phyloP scores from a whole-genome alignment of 176 grass and related monocot species.

The Hyparrhenia diplandra region DNA sequence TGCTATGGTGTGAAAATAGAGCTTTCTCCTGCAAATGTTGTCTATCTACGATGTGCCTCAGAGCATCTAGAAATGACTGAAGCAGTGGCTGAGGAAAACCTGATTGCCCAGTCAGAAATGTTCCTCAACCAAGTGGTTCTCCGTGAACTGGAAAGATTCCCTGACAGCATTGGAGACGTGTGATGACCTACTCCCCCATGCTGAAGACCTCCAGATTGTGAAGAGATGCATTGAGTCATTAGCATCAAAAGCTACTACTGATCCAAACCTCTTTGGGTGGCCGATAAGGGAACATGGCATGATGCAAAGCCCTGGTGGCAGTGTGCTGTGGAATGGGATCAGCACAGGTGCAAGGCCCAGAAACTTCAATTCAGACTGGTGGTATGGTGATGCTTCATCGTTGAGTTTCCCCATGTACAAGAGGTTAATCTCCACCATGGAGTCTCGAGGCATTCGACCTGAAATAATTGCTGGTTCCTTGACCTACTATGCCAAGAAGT shows the following conservation, averaged over 20 bases:
- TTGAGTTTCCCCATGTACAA: constrained; percentile 78
- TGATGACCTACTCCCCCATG: constrained; percentile 63
- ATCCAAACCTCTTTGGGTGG: constrained; percentile 85
- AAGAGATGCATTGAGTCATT: constrained; percentile 89
- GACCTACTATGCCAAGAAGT: constrained; percentile 67
- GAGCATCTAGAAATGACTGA: constrained; percentile 85
- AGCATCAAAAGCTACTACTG: constrained; percentile 67
- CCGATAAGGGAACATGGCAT: constrained; percentile 64
- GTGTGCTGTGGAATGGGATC: constrained; percentile 89
- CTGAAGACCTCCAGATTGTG: constrained; percentile 76
- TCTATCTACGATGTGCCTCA: constrained; percentile 63
- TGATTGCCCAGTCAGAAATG: constrained; percentile 72
- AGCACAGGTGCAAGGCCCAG: constrained; percentile 76
- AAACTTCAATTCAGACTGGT: constrained; percentile 90
- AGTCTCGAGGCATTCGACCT: constrained; percentile 54
- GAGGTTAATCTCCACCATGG: constrained; percentile 75
- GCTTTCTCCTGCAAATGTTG: constrained; percentile 73
- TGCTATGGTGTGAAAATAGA: constrained; percentile 89
- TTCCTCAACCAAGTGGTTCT: constrained; percentile 79
- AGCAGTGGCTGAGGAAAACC: constrained; percentile 68
- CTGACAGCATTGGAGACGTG: constrained; percentile 67
- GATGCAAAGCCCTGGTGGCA: constrained; percentile 83
- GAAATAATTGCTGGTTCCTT: constrained; percentile 79
- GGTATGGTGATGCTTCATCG: constrained; percentile 74
- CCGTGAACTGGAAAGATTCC: constrained; percentile 78